phyloP scores from a whole-genome alignment of 257 asterid species.

The Fraxinus cuspidata region DNA sequence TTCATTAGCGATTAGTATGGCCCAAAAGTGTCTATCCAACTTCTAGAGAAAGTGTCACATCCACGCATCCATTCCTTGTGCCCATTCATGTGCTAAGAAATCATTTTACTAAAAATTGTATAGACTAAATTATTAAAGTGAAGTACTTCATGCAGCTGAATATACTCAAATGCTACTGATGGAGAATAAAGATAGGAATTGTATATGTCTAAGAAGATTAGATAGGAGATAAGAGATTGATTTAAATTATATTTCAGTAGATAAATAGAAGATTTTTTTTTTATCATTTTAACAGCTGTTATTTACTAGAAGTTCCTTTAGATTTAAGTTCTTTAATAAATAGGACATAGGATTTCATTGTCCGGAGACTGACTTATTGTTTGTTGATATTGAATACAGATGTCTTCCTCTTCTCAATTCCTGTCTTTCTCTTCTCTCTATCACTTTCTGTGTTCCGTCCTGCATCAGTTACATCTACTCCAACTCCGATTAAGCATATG shows the following conservation, averaged over 20 bases:
- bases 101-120: neutral
- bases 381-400: no score
- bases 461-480: neutral
- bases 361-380: neutral
- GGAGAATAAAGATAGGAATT: neutral
- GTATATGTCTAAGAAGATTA: neutral
- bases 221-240: neutral
- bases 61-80: neutral
- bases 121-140: neutral
- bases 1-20: neutral
- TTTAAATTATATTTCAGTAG: neutral
- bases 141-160: neutral
- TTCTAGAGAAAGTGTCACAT: neutral
- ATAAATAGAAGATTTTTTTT: neutral
- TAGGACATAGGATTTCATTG: neutral
- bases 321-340: neutral
- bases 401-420: neutral
- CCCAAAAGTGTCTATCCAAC: neutral
- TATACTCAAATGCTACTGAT: neutral
- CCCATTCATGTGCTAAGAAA: neutral
- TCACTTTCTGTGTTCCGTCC: neutral
- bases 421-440: neutral
- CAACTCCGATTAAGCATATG: neutral
- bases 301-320: neutral
- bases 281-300: neutral